Evolutionary conservation across 495 filamentous ascomycete species (phyloP).

Genomic region (Pyronema domesticum): DNA sequence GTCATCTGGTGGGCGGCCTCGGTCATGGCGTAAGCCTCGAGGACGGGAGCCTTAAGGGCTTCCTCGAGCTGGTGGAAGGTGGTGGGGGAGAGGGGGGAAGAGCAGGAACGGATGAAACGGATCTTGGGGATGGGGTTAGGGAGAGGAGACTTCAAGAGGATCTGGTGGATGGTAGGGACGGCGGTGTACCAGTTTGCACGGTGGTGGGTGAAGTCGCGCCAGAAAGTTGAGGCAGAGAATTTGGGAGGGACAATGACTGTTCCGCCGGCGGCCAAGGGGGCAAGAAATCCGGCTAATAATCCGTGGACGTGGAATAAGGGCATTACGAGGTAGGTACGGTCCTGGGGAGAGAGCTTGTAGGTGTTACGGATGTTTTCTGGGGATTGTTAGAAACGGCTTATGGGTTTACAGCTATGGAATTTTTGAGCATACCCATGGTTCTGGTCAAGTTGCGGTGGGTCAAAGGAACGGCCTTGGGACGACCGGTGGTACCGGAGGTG

Average conservation of each 20-base stretch:
- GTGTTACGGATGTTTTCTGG: conserved; percentile 55
- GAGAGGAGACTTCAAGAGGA: conserved; percentile 50
- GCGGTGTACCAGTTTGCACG: conserved; percentile 80
- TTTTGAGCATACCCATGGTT: conserved; percentile 45
- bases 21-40: conserved; percentile 86
- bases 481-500: conserved; percentile 62
- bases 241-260: conserved; percentile 54
- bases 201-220: conserved; percentile 49
- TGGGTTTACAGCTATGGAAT: not conserved
- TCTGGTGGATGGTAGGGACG: conserved; percentile 73
- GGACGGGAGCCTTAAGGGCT: conserved; percentile 54
- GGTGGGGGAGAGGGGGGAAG: conserved; percentile 59
- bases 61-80: conserved; percentile 57
- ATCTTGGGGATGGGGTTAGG: conserved; percentile 51
- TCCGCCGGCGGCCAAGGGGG: conserved; percentile 51
- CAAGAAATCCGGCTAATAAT: conserved; percentile 58
- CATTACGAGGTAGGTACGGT: conserved; percentile 78
- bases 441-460: conserved; percentile 60
- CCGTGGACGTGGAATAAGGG: conserved; percentile 81
- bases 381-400: conserved; percentile 4
- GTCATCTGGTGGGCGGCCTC: conserved; percentile 84
- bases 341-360: conserved; percentile 45
- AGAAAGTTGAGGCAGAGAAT: conserved; percentile 74
- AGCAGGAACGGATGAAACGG: conserved; percentile 76
- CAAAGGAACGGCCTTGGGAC: conserved; percentile 66